A percentile compares a stretch with the other conserved stretches of the same genome.
These are phyloP conservation scores for Articulospora tetracladia DNA, from an alignment of 495 filamentous ascomycete species.

Conservation along the genomic window DNA sequence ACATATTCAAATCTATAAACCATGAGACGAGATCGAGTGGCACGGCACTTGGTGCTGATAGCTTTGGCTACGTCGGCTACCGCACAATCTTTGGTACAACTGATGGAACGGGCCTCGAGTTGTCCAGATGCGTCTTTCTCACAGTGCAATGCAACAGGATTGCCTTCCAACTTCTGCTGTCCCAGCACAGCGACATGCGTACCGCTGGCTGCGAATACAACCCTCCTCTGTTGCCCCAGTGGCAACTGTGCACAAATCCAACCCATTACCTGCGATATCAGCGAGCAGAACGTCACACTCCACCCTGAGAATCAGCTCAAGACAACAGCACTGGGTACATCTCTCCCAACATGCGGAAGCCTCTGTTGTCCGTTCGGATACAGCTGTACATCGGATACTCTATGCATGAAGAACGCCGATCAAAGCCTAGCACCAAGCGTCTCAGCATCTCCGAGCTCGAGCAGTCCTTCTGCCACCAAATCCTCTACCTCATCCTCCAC, in stretches of 20 bases:
- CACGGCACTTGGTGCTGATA: slow-evolving; percentile 13
- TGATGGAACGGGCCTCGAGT: slow-evolving; percentile 24
- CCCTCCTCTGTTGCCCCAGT: slow-evolving; percentile 73
- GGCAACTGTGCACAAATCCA: slow-evolving; percentile 61
- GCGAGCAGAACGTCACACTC: slow-evolving; percentile 56
- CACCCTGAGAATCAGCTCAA: slow-evolving; percentile 63
- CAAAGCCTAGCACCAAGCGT: slow-evolving; percentile 9
- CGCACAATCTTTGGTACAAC: neutral
- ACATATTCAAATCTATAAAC: neutral
- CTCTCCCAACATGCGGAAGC: slow-evolving; percentile 53
- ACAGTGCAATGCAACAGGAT: slow-evolving; percentile 46
- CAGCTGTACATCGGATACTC: slow-evolving; percentile 49
- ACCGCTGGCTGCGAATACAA: slow-evolving; percentile 59
- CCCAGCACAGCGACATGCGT: slow-evolving; percentile 56
- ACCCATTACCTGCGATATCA: slow-evolving; percentile 68
- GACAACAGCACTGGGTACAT: slow-evolving; percentile 57
- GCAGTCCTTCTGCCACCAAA: slow-evolving; percentile 27
- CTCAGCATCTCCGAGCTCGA: slow-evolving; percentile 21
- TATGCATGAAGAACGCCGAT: slow-evolving; percentile 24
- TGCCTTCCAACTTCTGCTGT: slow-evolving; percentile 79
- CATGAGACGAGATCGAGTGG: slow-evolving; percentile 15
- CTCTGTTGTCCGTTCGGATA: slow-evolving; percentile 71
- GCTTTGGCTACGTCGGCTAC: neutral
- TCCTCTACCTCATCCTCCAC: slow-evolving; percentile 30
- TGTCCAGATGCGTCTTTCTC: slow-evolving; percentile 42